These are phyloP conservation scores for Endoconidiophora polonica DNA, from an alignment of 2,329 filamentous ascomycete genomes.

Conservation along the genomic window DNA sequence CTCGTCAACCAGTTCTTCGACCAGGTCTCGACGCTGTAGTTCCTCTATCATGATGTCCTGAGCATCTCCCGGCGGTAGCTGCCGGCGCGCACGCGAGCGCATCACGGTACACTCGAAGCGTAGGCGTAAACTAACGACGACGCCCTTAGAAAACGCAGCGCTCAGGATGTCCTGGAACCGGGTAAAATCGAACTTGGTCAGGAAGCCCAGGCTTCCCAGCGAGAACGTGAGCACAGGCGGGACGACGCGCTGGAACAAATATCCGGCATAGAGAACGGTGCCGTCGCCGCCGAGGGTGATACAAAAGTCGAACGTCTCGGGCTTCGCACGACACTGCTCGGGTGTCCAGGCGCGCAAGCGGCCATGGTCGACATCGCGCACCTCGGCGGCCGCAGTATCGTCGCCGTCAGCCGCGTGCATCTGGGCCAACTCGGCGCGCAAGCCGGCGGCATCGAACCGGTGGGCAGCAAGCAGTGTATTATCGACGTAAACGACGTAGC, in stretches of 20 bases:
- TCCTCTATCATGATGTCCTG: constrained; percentile 24
- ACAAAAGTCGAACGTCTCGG: constrained; percentile 85
- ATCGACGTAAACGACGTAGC: constrained; percentile 73
- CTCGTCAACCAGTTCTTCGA: constrained; percentile 75
- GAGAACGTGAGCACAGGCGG: constrained; percentile 86
- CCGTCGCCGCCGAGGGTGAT: constrained; percentile 87
- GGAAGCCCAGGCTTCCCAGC: constrained; percentile 78
- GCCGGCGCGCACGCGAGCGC: constrained; percentile 44
- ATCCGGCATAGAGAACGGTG: constrained; percentile 91
- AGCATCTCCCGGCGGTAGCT: background rate
- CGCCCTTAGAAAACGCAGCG: constrained; percentile 61
- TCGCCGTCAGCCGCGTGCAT: constrained; percentile 22
- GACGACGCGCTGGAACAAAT: constrained; percentile 90
- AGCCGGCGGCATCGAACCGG: constrained; percentile 53
- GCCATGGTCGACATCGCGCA: constrained; percentile 21
- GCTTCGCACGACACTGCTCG: constrained; percentile 56
- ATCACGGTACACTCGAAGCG: constrained; percentile 91
- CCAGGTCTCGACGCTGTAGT: constrained; percentile 44
- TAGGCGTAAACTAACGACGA: constrained; percentile 73
- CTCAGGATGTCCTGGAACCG: constrained; percentile 52
- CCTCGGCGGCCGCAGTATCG: constrained; percentile 20
- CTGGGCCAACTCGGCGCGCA: constrained; percentile 44
- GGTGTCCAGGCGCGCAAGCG: constrained; percentile 73
- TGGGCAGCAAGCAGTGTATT: constrained; percentile 53
- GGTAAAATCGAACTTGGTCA: constrained; percentile 91